phyloP scores from a whole-genome alignment of 441 rosid species.

The Erodium texanum region DNA sequence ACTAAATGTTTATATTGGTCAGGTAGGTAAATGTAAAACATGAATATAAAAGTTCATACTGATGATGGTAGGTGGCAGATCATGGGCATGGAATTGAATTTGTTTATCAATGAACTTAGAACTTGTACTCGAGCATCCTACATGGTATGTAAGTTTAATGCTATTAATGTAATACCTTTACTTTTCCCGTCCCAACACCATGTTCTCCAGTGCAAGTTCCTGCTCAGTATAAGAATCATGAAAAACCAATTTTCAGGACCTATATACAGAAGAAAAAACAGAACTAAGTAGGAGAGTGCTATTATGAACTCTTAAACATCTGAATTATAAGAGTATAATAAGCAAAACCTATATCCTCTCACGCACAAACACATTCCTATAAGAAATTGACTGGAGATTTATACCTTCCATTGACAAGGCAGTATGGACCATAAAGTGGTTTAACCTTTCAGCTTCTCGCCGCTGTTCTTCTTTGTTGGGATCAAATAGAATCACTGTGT shows the following conservation, averaged over 20 bases:
- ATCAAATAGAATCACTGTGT: constrained; percentile 69
- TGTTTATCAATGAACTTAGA: neutral
- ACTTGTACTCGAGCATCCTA: neutral
- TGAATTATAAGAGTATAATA: neutral
- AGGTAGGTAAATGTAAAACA: neutral
- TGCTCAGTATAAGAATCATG: constrained; percentile 25
- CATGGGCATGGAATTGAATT: neutral
- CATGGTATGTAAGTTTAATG: neutral
- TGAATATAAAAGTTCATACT: neutral
- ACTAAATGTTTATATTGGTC: neutral
- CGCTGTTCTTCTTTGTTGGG: constrained; percentile 55
- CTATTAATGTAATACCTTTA: constrained; percentile 50
- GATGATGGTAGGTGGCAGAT: neutral
- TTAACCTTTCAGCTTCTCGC: constrained; percentile 68
- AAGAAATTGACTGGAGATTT: constrained; percentile 2
- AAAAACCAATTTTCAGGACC: constrained; percentile 12
- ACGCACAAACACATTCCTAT: neutral
- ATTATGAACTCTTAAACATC: neutral
- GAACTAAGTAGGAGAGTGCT: neutral
- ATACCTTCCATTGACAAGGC: constrained; percentile 92
- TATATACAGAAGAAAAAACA: neutral
- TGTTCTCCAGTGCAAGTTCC: constrained; percentile 98
- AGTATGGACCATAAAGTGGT: constrained; percentile 65
- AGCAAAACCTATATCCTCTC: no score
- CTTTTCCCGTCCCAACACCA: constrained; percentile 91